phyloP scores from a whole-genome alignment of 345 rosid species.

The Hibiscus mutabilis region DNA sequence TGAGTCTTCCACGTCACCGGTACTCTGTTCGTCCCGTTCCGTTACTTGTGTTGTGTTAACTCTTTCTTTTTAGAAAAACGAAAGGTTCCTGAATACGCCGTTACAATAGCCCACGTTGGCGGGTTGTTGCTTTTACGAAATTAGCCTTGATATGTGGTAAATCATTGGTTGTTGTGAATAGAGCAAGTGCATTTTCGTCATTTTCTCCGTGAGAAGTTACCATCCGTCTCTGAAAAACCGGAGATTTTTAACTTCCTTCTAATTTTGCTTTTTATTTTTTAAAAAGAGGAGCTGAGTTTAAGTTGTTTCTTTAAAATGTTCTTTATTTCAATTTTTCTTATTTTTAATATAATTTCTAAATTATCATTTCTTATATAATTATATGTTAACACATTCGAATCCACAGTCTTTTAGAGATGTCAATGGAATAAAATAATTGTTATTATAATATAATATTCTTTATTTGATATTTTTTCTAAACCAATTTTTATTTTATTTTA shows the following conservation, averaged over 20 bases:
- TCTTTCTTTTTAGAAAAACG: background rate
- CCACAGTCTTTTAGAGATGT: too few relatives aligned
- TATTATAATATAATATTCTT: too few relatives aligned
- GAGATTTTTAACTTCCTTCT: background rate
- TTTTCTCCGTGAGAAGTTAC: background rate
- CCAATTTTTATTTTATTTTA: too few relatives aligned
- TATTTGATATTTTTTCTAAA: too few relatives aligned
- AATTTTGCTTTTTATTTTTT: background rate
- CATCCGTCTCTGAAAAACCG: background rate
- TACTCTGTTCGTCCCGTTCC: constrained; percentile 3
- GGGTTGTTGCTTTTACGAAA: background rate
- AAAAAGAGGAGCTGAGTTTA: background rate
- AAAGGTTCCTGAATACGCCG: too few relatives aligned
- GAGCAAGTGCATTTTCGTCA: constrained; percentile 7
- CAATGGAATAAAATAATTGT: too few relatives aligned
- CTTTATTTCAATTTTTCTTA: too few relatives aligned
- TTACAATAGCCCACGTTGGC: background rate
- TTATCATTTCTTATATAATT: too few relatives aligned
- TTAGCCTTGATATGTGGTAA: background rate
- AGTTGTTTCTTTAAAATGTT: background rate
- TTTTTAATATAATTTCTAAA: too few relatives aligned
- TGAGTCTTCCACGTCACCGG: background rate
- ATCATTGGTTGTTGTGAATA: background rate
- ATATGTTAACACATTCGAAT: too few relatives aligned
- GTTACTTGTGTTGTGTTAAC: constrained; percentile 14